Evolutionary conservation across 2,329 filamentous ascomycete genomes (phyloP).

Genomic region (Talaromyces sp.): DNA sequence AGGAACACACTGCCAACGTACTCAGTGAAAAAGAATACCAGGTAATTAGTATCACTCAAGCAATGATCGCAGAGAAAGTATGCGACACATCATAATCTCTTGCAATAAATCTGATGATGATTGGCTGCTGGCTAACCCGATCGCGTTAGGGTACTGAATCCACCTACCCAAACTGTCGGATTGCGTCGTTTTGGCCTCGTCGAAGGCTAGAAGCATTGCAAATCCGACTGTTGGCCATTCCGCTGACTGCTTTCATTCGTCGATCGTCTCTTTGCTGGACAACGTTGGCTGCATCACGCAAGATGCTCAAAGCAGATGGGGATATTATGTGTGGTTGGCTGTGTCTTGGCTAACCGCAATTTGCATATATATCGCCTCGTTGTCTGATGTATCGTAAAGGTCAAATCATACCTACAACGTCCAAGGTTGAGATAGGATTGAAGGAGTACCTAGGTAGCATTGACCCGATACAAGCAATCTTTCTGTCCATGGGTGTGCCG

Average conservation of each 20-base stretch:
- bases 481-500: not conserved
- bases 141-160: not conserved
- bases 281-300: not conserved
- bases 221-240: not conserved
- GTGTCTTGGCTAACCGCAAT: not conserved
- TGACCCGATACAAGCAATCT: not conserved
- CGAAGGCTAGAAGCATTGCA: not conserved
- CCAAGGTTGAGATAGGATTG: not conserved
- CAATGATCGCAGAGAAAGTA: not conserved
- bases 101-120: not conserved
- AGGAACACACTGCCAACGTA: not conserved
- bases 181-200: constrained; percentile 1
- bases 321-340: not conserved
- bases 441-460: too few relatives aligned
- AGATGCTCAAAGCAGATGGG: not conserved
- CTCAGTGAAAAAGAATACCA: too few relatives aligned
- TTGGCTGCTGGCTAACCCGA: not conserved
- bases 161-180: constrained; percentile 17
- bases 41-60: too few relatives aligned
- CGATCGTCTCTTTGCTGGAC: not conserved
- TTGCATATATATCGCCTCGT: not conserved
- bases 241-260: not conserved
- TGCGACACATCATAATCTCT: not conserved
- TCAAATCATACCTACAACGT: not conserved
- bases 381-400: not conserved